Evolutionary conservation across 73 alveolate species (phyloP).

Genomic region (Tetrahymena thermophila): DNA sequence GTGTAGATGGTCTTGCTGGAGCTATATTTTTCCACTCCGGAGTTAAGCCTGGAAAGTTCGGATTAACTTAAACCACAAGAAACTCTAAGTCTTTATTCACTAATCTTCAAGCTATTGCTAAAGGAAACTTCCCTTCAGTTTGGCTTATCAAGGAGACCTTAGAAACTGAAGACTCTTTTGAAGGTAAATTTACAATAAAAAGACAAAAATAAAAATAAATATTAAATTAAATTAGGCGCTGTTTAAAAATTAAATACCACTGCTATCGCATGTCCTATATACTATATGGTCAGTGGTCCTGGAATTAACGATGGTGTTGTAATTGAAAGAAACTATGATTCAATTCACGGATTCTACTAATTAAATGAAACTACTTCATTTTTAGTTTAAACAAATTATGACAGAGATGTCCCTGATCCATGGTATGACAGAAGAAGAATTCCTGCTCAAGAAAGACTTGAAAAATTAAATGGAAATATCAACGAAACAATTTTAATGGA

Average conservation of each 20-base stretch:
- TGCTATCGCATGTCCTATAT: background rate
- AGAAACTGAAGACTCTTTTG: background rate
- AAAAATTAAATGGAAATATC: background rate
- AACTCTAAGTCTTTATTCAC: background rate
- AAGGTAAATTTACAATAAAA: background rate
- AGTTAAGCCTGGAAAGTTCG: background rate
- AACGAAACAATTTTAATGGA: background rate
- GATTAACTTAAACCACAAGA: background rate
- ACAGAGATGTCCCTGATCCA: background rate
- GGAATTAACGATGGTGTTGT: background rate
- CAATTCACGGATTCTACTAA: background rate
- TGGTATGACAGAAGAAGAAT: slow-evolving; percentile 2
- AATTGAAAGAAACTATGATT: background rate
- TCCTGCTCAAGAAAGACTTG: background rate
- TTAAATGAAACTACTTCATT: background rate
- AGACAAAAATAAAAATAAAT: background rate
- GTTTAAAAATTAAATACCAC: background rate
- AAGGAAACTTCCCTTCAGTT: background rate
- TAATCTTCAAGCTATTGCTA: background rate
- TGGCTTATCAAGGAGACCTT: background rate
- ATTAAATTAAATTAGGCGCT: background rate
- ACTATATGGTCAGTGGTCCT: background rate
- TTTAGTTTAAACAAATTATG: background rate
- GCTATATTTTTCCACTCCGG: background rate
- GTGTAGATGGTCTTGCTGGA: background rate